These are phyloP conservation scores for Huntiella omanensis DNA, from an alignment of 2,329 filamentous ascomycete species.

Conservation along the genomic window DNA sequence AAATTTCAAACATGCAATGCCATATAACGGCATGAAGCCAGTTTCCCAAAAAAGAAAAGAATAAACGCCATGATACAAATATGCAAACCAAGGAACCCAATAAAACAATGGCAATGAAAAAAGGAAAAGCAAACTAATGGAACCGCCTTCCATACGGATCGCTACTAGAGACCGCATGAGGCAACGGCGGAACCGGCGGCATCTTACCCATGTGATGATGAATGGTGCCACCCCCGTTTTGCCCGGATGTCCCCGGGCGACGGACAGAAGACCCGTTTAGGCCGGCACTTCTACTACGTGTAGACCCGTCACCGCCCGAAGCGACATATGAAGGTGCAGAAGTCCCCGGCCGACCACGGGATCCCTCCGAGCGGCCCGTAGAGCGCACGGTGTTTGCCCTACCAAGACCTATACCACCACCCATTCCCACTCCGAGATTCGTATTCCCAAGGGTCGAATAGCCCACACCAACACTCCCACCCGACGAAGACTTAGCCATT, in stretches of 20 bases:
- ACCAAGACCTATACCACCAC: slow-evolving; percentile 5
- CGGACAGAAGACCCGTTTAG: not conserved
- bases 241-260: not conserved
- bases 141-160: slow-evolving; percentile 9
- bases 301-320: not conserved
- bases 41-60: slow-evolving; percentile 4
- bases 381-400: slow-evolving; percentile 8
- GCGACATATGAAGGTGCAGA: not conserved
- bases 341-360: slow-evolving; percentile 1
- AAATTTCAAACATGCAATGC: not conserved
- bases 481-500: slow-evolving; percentile 2
- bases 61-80: slow-evolving; percentile 1
- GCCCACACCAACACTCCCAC: not conserved
- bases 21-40: slow-evolving; percentile 2
- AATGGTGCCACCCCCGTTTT: not conserved
- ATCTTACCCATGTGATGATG: not conserved
- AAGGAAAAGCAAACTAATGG: slow-evolving; percentile 3
- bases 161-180: slow-evolving; percentile 6
- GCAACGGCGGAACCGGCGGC: slow-evolving; percentile 9
- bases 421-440: not conserved
- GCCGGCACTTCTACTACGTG: not conserved
- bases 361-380: slow-evolving; percentile 3
- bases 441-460: not conserved
- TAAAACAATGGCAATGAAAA: not conserved
- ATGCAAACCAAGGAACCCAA: not conserved